Conservation (phyloP, 768 basidiomycete species). For the Mycena chlorophos region DNA sequence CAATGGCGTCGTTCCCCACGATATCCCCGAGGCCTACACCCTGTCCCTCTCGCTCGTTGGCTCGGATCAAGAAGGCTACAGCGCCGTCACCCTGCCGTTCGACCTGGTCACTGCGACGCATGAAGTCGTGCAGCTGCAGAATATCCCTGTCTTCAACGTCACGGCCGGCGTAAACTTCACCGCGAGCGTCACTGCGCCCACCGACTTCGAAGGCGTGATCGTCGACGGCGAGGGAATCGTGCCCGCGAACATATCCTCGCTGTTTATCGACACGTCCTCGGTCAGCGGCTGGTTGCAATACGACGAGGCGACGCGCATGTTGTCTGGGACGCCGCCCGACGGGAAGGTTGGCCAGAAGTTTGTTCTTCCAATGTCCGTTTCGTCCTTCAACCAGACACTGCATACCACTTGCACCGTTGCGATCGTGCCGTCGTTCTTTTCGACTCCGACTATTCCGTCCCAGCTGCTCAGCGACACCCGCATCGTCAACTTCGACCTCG, state of each 20-base stretch:
- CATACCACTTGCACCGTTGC: conserved; percentile 63
- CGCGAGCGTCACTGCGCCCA: conserved; percentile 50
- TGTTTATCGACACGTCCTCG: conserved; percentile 60
- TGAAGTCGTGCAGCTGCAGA: conserved; percentile 54
- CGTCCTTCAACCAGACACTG: conserved; percentile 68
- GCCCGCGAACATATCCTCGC: conserved; percentile 52
- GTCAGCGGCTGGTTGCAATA: conserved; percentile 67
- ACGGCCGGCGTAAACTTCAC: conserved; percentile 58
- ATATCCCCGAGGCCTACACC: conserved; percentile 40
- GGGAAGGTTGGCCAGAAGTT: conserved; percentile 34
- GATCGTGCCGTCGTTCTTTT: conserved; percentile 74
- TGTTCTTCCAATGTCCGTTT: conserved; percentile 60
- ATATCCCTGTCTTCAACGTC: conserved; percentile 68
- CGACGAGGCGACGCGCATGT: conserved; percentile 51
- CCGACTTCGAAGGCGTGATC: conserved; percentile 62
- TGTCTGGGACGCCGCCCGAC: conserved; percentile 66
- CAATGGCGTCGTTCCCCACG: conserved; percentile 70
- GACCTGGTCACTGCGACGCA: conserved; percentile 66
- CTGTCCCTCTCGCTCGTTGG: conserved; percentile 62
- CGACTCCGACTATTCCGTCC: conserved; percentile 53
- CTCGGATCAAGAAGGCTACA: conserved; percentile 74
- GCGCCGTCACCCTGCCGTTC: conserved; percentile 60
- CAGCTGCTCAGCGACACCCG: conserved; percentile 54
- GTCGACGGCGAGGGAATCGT: conserved; percentile 63
- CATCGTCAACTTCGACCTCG: conserved; percentile 53